Evolutionary conservation across 257 asterid genomes (phyloP), one percentile per base, ranked within the genome.

Genomic region (Lavandula angustifolia): DNA sequence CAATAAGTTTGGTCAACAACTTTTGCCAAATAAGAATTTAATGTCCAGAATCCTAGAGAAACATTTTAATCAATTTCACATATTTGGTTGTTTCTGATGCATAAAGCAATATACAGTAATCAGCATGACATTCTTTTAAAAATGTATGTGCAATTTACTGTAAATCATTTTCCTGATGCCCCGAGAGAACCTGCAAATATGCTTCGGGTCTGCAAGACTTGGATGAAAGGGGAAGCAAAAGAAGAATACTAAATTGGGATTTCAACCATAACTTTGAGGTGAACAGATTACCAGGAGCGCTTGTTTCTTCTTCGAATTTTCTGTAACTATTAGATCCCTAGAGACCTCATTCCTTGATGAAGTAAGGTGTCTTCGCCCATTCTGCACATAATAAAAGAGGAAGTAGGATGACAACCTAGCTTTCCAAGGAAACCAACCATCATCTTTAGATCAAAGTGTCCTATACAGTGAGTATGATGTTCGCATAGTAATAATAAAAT

Each of bases 271-370:
- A 69, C 7, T 68, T 67, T 65, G 71, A 63, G 67, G 70, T 43
- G 54, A 55, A 66, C 47, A 59, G 54, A 63, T 68, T 90, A 94
- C 99, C 99, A 84, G 84, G 70, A 94, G 85, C 14, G 91, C 90
- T 80, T 88, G 98, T 74, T 94, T 94, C 92, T 79, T 94, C 79
- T 75, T 88, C 40, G 99, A 94, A 81, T 66, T 81, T 67, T 74
- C 84, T 5, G 89, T 85, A 53, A 90, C 99, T 6, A 94, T 62
- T 59, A 94, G 95, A 82, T 94, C 99, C 82, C 99, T 90, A 38
- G 97, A 94, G 32, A 94, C 96, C 81, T 94, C 99, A 78, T 86
- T 90, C 85, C 86, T 86, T 78, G 99, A 90, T 27, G 96, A 94
- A 58, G 86, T 88, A 65, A 94, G 94, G 77, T 87, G 90, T 63